Evolutionary conservation across 257 asterid species (phyloP), one percentile per base, ranked within the genome.

Genomic region (Cinchona pubescens): DNA sequence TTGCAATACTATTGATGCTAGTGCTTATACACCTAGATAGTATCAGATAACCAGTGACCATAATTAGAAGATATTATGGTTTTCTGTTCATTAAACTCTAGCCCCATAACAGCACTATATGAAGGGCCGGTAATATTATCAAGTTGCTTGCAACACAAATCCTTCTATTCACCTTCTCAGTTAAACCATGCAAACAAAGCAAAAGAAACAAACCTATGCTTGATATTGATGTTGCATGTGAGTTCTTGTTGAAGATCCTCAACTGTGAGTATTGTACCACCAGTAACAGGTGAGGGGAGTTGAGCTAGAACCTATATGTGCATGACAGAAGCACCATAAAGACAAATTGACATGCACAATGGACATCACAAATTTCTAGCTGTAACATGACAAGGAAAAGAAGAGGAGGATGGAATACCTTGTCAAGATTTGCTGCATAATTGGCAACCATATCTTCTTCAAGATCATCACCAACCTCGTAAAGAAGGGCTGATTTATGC

Each of bases 241-340:
- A 95, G 85, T 87, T 92, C 99, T 83, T 95, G 99, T 43, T 81
- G 99, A 79, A 92, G 93, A 86, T 95, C 99, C 90, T 95, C 99
- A 78, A 91, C 96, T 1, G 91, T 90, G 77, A 95, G 89, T 79
- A 85, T 85, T 65, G 96, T 85, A 53, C 98, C 99, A 34, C 97
- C 90, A 15, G 88, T 78, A 80, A 92, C 91, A 10, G 98, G 96
- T 71, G 96, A 75, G 80, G 97, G 98, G 82, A 95, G 96, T 74
- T 86, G 91, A 25, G 89, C 89, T 49, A 95, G 89, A 79, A 90
- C 91, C 98, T 95, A 87, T 62, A 60, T 48, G 77, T n/a, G n/a
- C n/a, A 18, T 76, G 32, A 79, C 72, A 78, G 67, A 51, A 25
- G 71, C 75, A 65, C 25, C 43, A 25, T 38, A 30, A 74, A 45